Percentiles rank a stretch among this genome's conserved stretches.
Conservation (phyloP, 371 early-diverging fungal genomes). For the Circinella minor region DNA sequence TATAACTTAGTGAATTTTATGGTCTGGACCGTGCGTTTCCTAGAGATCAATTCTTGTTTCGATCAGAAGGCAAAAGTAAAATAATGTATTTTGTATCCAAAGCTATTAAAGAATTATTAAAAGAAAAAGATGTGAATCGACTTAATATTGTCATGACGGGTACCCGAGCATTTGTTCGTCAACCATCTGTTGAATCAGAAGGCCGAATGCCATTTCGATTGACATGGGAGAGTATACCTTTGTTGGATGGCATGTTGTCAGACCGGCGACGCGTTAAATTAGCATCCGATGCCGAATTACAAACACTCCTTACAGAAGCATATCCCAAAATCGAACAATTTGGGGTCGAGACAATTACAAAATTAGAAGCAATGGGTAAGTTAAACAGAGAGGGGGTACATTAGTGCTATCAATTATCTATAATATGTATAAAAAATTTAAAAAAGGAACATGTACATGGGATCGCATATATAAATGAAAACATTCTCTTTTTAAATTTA, state of each 20-base stretch:
- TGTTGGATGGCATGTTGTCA: slow-evolving; percentile 61
- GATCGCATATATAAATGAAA: too few relatives aligned
- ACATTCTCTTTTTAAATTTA: too few relatives aligned
- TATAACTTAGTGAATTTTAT: slow-evolving; percentile 67
- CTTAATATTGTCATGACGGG: slow-evolving; percentile 91
- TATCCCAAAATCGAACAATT: slow-evolving; percentile 65
- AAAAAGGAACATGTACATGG: too few relatives aligned
- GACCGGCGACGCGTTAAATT: slow-evolving; percentile 53
- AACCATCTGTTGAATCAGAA: slow-evolving; percentile 49
- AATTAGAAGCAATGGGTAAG: slow-evolving; percentile 16
- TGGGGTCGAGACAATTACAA: slow-evolving; percentile 15
- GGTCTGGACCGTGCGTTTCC: slow-evolving; percentile 78
- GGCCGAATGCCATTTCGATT: slow-evolving; percentile 77
- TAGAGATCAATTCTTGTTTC: slow-evolving; percentile 79
- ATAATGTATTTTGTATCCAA: slow-evolving; percentile 84
- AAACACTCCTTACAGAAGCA: slow-evolving; percentile 60
- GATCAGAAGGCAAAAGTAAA: slow-evolving; percentile 73
- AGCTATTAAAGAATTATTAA: slow-evolving; percentile 73
- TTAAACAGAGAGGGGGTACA: slow-evolving; percentile 21
- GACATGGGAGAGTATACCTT: slow-evolving; percentile 77
- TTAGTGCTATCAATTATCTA: too few relatives aligned
- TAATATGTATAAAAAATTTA: too few relatives aligned
- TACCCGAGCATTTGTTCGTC: slow-evolving; percentile 82
- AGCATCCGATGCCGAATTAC: slow-evolving; percentile 39
- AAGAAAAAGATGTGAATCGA: slow-evolving; percentile 64